phyloP scores from a whole-genome alignment of 2,329 filamentous ascomycete genomes.

The Trichoderma sp. region DNA sequence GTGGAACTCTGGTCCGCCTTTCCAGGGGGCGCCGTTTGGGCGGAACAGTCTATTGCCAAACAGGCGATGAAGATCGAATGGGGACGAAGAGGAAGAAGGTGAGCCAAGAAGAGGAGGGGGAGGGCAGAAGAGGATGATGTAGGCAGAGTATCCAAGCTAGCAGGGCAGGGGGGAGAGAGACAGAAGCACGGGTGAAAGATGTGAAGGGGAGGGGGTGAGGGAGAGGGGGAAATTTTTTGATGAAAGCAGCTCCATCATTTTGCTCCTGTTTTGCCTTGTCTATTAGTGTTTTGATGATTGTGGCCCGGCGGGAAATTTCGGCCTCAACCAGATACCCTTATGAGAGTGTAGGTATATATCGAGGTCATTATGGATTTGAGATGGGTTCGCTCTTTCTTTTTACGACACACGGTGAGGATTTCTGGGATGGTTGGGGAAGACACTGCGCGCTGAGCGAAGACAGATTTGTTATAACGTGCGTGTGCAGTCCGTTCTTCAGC shows the following conservation, averaged over 20 bases:
- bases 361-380: conserved; percentile 16
- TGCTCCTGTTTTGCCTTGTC: conserved; percentile 24
- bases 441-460: conserved; percentile 3
- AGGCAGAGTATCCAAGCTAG: background rate
- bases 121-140: conserved; percentile 9
- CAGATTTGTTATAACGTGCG: background rate
- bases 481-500: background rate
- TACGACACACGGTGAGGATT: conserved; percentile 1
- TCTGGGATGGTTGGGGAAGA: background rate
- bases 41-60: conserved; percentile 50
- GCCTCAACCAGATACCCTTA: conserved; percentile 30
- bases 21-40: conserved; percentile 46
- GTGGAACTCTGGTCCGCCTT: conserved; percentile 50
- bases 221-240: background rate
- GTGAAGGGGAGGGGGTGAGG: background rate
- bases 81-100: background rate
- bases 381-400: conserved; percentile 3
- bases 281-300: conserved; percentile 27
- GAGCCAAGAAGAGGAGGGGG: background rate
- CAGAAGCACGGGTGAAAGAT: background rate
- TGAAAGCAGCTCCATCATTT: conserved; percentile 19
- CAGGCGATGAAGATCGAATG: conserved; percentile 44
- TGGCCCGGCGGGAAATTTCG: conserved; percentile 13
- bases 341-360: conserved; percentile 26
- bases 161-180: background rate